Conservation (phyloP, 1,284 basidiomycete species). For the Malassezia pachydermatis region DNA sequence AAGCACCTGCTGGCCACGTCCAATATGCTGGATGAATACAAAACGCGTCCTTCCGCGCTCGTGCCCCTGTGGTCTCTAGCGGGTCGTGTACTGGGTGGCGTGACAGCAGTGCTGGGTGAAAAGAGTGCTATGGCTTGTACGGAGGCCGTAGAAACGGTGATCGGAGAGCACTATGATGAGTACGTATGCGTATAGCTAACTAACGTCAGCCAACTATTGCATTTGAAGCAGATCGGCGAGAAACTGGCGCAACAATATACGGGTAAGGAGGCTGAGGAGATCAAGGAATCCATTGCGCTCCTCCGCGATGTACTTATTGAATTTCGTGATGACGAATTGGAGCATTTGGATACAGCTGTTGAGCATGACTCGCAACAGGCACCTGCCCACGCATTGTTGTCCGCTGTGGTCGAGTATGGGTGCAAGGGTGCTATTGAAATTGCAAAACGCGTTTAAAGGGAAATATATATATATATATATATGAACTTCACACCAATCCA, state of each 20-base stretch:
- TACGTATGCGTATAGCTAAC: conserved; percentile 50
- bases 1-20: conserved; percentile 80
- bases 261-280: neutral
- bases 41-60: conserved; percentile 69
- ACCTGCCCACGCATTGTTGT: conserved; percentile 79
- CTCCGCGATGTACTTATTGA: conserved; percentile 68
- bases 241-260: conserved; percentile 10
- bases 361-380: conserved; percentile 80
- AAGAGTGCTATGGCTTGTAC: conserved; percentile 97
- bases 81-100: conserved; percentile 72
- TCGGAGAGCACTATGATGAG: conserved; percentile 97
- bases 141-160: conserved; percentile 92
- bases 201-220: conserved; percentile 27
- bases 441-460: conserved; percentile 63
- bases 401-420: conserved; percentile 70
- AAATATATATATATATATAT: too few species aligned
- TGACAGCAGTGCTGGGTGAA: conserved; percentile 75
- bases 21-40: conserved; percentile 70
- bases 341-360: conserved; percentile 84
- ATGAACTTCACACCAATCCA: too few species aligned
- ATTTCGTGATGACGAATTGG: conserved; percentile 87
- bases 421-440: conserved; percentile 82
- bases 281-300: conserved; percentile 50
- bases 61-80: conserved; percentile 73
- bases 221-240: conserved; percentile 23